A percentile compares a stretch with the other conserved stretches of the same genome.
Conservation (phyloP, 2,329 filamentous ascomycete species). For the Penicillium thymicola region DNA sequence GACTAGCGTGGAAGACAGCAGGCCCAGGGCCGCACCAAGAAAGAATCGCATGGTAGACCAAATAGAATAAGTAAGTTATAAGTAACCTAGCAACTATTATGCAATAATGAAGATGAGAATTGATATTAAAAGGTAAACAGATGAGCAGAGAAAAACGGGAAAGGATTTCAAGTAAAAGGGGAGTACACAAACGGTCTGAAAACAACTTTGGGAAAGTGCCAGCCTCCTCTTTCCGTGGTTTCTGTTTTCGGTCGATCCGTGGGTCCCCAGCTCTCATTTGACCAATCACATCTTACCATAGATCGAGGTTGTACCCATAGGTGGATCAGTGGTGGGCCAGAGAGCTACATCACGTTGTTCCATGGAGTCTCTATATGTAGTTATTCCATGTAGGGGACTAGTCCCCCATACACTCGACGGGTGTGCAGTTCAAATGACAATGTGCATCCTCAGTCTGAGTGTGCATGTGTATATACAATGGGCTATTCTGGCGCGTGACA, state of each 20-base stretch:
- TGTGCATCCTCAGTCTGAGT: not conserved
- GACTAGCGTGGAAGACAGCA: slow-evolving; percentile 30
- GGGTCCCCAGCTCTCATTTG: slow-evolving; percentile 10
- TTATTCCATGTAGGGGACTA: not conserved
- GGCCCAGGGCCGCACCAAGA: slow-evolving; percentile 22
- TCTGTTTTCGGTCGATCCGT: slow-evolving; percentile 14
- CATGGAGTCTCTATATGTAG: not conserved
- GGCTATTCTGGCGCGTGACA: not conserved
- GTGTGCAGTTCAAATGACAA: not conserved
- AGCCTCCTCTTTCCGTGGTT: slow-evolving; percentile 22
- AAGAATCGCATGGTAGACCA: slow-evolving; percentile 33
- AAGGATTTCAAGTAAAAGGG: not conserved
- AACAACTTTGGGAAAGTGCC: slow-evolving; percentile 13
- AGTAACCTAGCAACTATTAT: not conserved
- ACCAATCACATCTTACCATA: slow-evolving; percentile 2
- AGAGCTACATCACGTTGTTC: slow-evolving; percentile 1
- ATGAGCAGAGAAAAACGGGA: not conserved
- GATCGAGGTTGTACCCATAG: not conserved
- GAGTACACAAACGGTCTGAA: slow-evolving; percentile 3
- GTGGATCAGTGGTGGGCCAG: not conserved
- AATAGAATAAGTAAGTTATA: not conserved
- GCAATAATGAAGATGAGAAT: slow-evolving; percentile 3
- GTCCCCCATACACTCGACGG: not conserved
- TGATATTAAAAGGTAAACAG: not conserved
- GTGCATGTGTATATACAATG: not conserved